phyloP scores from a whole-genome alignment of 2,329 filamentous ascomycete genomes.

The Microcera coccophila region DNA sequence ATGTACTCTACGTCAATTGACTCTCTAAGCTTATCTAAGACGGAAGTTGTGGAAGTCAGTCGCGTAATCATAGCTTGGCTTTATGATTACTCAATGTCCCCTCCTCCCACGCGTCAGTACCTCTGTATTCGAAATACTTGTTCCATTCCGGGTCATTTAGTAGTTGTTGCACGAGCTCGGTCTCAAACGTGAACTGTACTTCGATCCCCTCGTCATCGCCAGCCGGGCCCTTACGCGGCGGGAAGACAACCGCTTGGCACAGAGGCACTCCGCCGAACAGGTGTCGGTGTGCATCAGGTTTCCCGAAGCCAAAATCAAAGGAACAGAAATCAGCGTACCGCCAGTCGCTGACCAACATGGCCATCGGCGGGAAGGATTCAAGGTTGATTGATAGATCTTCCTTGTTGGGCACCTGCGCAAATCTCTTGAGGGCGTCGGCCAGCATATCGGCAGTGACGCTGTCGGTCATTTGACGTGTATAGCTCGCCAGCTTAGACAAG shows the following conservation, averaged over 20 bases:
- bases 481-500: conserved; percentile 33
- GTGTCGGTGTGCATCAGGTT: conserved; percentile 31
- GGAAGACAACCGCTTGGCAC: conserved; percentile 29
- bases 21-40: too few species aligned
- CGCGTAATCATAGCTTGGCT: too few species aligned
- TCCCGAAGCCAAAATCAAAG: conserved; percentile 35
- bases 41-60: too few species aligned
- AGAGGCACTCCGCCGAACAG: conserved; percentile 29
- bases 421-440: conserved; percentile 21
- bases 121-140: conserved; percentile 36
- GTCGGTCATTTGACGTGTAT: conserved; percentile 36
- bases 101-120: conserved; percentile 27
- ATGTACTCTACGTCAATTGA: too few species aligned
- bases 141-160: conserved; percentile 35
- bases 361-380: conserved; percentile 35
- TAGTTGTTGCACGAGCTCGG: conserved; percentile 26
- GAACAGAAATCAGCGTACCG: conserved; percentile 27
- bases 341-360: conserved; percentile 34
- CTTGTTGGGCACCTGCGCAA: conserved; percentile 37
- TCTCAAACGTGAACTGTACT: conserved; percentile 33
- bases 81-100: too few species aligned
- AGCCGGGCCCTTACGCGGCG: conserved; percentile 23
- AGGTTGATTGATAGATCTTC: conserved; percentile 30
- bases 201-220: conserved; percentile 35
- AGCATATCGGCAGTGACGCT: conserved; percentile 31